Evolutionary conservation across 2,329 filamentous ascomycete species (phyloP), one percentile per base, ranked within the genome.

Genomic region (Leptographium flavum): DNA sequence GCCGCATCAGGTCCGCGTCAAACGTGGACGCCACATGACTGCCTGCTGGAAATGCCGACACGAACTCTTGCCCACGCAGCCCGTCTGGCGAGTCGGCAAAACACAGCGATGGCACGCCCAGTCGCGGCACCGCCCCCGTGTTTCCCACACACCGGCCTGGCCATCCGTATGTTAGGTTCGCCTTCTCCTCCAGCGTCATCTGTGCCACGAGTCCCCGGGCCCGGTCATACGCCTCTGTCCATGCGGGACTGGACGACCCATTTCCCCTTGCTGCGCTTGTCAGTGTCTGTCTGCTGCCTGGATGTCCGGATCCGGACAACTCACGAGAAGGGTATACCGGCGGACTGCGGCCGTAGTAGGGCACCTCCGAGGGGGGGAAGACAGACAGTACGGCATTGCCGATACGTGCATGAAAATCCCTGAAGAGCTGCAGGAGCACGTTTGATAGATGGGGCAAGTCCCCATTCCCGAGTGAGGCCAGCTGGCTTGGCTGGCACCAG

Each of bases 11-110:
- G 23, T 71, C 63, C 43, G 71, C 70, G 58, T 85, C 79, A 73
- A 80, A 87, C 8, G 81, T 83, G 1, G 81, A 76, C 15, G 79
- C 82, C 27, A 82, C 68, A 47, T 81, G 83, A 47, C 83, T 67
- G 47, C 81, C 81, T 2, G 80, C 75, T 2, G 81, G 74, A 58
- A 86, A 86, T 4, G 56, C 56, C 4, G 60, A 62, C 17, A 59
- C 59, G 14, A 58, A 57, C 28, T 60, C 57, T 36, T 58, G 59
- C 3, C 58, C 59, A 1, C 59, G 57, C 15, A 63, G 50, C 11
- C 60, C 59, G 9, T 49, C 47, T 0, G 59, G 63, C 58, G 58
- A 60, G 62, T 71, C 56, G 56, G 68, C 45, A 63, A 73, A 58
- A 60, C 68, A 51, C 58, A 73, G 52, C 48, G 66, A 32, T 53